Evolutionary conservation across 2,329 filamentous ascomycete species (phyloP), one percentile per base, ranked within the genome.

Genomic region (Ophiocordyceps sinensis): DNA sequence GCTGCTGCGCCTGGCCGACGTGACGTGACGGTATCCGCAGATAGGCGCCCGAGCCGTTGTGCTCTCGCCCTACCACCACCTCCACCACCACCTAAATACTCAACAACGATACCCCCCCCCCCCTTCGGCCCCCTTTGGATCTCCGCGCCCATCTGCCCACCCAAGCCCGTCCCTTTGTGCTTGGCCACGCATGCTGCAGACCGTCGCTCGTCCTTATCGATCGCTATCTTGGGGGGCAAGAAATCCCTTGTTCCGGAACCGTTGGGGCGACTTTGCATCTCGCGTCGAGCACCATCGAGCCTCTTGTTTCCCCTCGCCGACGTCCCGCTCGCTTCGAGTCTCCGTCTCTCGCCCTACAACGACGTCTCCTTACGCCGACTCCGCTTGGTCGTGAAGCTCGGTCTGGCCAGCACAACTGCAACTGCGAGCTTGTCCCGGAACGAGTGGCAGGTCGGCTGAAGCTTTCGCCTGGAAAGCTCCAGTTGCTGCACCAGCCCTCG

Each of bases 371-470:
- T n/a, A 23, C 4, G 23, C 23, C 23, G 23, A 7, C 23, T 23
- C n/a, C n/a, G n/a, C n/a, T n/a, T 7, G 23, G 4, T 7, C 23
- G 23, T 23, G 10, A n/a, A n/a, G n/a, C 32, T 19, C 32, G 15
- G 21, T 13, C 23, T 36, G 23, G 39, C 29, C 28, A 31, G 29
- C 15, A 23, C n/a, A 28, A 21, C 17, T 21, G 19, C 35, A 26
- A 28, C 19, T 15, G 21, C 30, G 19, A 17, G 31, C 39, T 41
- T 31, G 44, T 43, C 44, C 44, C 43, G 43, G 45, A 41, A 43
- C 46, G 43, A 48, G 43, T 38, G 43, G 45, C 43, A 46, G 40
- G 46, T 41, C 47, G 45, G 41, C 43, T 46, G 45, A 43, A 43
- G 48, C 44, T 47, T 37, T 15, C 28, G 3, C 26, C 37, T 31